Percentiles rank a stretch among this genome's conserved stretches.
Evolutionary conservation across 306 rosid genomes (phyloP).

Genomic region (Quillaja saponaria): DNA sequence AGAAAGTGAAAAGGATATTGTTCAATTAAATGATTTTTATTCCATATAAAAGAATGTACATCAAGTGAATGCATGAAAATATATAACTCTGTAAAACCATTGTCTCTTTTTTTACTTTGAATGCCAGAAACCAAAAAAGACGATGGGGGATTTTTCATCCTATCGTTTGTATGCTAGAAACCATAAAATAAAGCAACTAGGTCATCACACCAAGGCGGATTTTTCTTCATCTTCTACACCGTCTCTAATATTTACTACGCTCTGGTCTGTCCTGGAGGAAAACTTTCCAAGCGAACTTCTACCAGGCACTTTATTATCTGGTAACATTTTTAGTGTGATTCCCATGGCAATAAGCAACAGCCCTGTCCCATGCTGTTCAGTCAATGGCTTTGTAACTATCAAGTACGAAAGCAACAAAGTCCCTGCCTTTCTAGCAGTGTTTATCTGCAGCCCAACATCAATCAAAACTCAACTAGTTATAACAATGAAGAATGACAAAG

Average conservation of each 20-base stretch:
- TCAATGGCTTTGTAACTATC: slow-evolving; percentile 70
- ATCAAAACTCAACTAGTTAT: neutral
- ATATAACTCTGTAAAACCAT: too few species aligned
- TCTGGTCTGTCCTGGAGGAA: slow-evolving; percentile 7
- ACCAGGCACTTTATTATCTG: slow-evolving; percentile 33
- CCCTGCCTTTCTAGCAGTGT: slow-evolving; percentile 69
- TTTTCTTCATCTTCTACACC: slow-evolving; percentile 33
- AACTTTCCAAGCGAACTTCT: slow-evolving; percentile 23
- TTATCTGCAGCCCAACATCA: slow-evolving; percentile 41
- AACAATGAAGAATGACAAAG: neutral
- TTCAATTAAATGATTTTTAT: too few species aligned
- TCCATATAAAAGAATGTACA: too few species aligned
- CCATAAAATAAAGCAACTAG: neutral
- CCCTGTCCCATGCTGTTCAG: slow-evolving; percentile 63
- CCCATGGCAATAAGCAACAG: slow-evolving; percentile 60
- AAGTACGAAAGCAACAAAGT: slow-evolving; percentile 60
- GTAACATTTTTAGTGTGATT: slow-evolving; percentile 52
- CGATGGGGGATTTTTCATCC: too few species aligned
- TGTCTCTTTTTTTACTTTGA: too few species aligned
- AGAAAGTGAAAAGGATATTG: too few species aligned
- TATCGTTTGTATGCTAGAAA: neutral
- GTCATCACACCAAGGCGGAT: slow-evolving; percentile 35
- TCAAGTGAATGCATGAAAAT: too few species aligned
- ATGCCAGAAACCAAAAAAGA: neutral
- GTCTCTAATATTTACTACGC: neutral